Evolutionary conservation across 2,329 filamentous ascomycete genomes (phyloP), one percentile per base, ranked within the genome.

Genomic region (Diaporthe helianthi): DNA sequence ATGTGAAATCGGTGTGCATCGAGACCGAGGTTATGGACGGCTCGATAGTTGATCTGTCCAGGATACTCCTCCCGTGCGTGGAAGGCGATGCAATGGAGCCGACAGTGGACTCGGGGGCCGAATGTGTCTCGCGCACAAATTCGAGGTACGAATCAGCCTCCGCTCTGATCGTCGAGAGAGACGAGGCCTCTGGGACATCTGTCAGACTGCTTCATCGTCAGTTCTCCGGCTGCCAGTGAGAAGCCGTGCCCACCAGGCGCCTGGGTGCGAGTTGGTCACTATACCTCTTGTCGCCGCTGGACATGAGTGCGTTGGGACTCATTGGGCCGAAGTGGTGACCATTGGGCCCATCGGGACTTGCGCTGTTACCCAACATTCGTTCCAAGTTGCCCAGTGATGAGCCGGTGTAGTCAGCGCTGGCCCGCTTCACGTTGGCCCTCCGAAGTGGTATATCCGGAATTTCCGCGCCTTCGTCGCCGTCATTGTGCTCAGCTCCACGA

Each of bases 21-120:
- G 73, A 72, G 5, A 67, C 72, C 19, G 72, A 72, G 12, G 71
- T 65, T 41, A 60, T 54, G 8, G 74, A 73, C 8, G 49, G 55
- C 4, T 70, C 46, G 22, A 67, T 69, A 5, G 55, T 69, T 19
- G 29, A 54, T n/a, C 53, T 41, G 31, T 67, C 47, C 6, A 22
- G 47, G 36, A 60, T 33, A 29, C 54, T 33, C 41, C 29, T 44
- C 22, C 51, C 55, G 24, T 60, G 51, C 17, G 31, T 49, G 53
- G 36, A 60, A 22, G 68, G 53, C n/a, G 65, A 70, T 9, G 22
- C 22, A 26, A 38, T 15, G 19, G 53, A 44, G 9, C 69, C 63
- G 24, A 58, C 12, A 36, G 55, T 64, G 12, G 47, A 60, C 31
- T 58, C 55, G 24, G 54, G 61, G 19, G 55, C 31, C 9, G 52